Evolutionary conservation across 768 basidiomycete species (phyloP), one percentile per base, ranked within the genome.

Genomic region (Lactarius deliciosus): DNA sequence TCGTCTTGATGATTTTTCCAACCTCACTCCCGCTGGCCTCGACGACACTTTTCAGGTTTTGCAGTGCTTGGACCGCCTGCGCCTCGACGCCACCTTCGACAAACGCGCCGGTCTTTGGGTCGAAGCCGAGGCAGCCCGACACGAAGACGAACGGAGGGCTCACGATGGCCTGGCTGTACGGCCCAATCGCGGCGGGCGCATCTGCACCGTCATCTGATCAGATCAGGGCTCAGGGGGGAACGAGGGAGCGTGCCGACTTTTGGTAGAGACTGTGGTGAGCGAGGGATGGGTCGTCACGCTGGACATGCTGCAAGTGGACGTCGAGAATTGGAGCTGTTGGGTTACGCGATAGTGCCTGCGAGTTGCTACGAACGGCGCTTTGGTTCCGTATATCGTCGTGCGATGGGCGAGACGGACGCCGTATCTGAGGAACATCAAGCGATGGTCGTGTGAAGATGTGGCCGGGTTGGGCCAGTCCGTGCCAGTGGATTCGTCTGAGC

Each of bases 161-260:
- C 74, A 90, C 91, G 78, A 96, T 85, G 5, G 88, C 96, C 79
- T 96, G 91, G 1, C 86, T 87, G 79, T 96, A 96, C 38, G 94
- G 94, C 0, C 92, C 92, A 66, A 94, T 85, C 0, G 92, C 91
- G 20, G 85, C 82, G 1, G 92, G 86, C 5, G 92, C 91, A 73
- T 82, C 92, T 92, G 74, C 34, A n/a, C 41, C 38, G 22, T 41
- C 45, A 54, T 43, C 55, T 40, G 40, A 66, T 43, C 25, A 45
- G 22, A n/a, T 22, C 11, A 30, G 34, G 20, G 16, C n/a, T 22
- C 18, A 43, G 34, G 54, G 6, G 45, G 6, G 13, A 22, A 15
- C 38, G 55, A n/a, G 54, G 18, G 41, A n/a, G 34, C 6, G 36
- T 45, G 58, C 63, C 32, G 13, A 60, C 54, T 76, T 77, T 59